Percentiles rank a stretch among this genome's conserved stretches.
Evolutionary conservation across 163 green algal species (phyloP).

Genomic region (Scenedesmus sp.): DNA sequence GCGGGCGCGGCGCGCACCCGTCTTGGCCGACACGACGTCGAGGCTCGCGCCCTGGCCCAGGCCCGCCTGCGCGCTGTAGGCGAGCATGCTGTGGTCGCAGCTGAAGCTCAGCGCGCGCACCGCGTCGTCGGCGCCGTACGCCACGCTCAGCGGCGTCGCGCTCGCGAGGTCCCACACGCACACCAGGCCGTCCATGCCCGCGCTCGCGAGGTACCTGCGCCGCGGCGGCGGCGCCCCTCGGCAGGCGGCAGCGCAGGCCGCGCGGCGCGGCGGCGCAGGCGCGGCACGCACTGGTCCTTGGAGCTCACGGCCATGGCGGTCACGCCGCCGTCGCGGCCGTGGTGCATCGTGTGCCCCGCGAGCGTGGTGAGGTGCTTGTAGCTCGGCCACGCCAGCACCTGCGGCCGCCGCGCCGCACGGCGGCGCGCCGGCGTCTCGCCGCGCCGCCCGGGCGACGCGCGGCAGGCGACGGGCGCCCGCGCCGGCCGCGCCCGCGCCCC

Average conservation of each 20-base stretch:
- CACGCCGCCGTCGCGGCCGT: conserved; percentile 11
- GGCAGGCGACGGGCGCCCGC: too few relatives aligned
- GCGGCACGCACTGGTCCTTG: background rate
- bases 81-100: conserved; percentile 19
- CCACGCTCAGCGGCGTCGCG: background rate
- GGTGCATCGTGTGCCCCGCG: conserved; percentile 6
- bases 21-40: conserved; percentile 11
- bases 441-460: too few relatives aligned
- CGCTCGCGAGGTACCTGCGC: conserved; percentile 26
- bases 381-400: conserved; percentile 27
- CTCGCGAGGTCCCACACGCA: conserved; percentile 26
- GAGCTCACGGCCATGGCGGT: conserved; percentile 26
- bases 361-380: conserved; percentile 11
- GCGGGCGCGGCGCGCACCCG: conserved; percentile 7
- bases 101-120: conserved; percentile 35
- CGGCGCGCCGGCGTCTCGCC: too few relatives aligned
- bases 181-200: conserved; percentile 5
- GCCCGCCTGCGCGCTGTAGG: conserved; percentile 3
- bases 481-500: too few relatives aligned
- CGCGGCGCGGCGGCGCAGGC: background rate
- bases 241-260: background rate
- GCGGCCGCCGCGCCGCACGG: background rate
- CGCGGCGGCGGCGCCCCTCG: too few relatives aligned
- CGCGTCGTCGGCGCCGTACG: conserved; percentile 27
- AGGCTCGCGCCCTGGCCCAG: conserved; percentile 22